These are phyloP conservation scores for Rhodamnia argentea DNA, from an alignment of 345 rosid genomes.

Conservation along the genomic window DNA sequence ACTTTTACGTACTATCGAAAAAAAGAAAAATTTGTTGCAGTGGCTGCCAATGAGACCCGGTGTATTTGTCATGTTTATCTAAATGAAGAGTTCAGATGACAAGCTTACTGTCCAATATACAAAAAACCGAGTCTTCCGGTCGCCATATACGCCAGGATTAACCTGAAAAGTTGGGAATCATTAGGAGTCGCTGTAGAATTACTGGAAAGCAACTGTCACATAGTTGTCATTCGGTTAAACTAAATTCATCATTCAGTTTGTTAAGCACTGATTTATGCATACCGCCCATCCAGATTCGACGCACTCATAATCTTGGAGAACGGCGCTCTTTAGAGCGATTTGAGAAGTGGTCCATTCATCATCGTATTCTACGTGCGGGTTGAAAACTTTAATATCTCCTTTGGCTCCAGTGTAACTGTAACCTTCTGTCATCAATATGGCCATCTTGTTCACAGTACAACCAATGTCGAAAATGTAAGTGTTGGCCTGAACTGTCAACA, in stretches of 20 bases:
- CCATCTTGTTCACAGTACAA: constrained; percentile 17
- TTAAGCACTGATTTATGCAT: neutral
- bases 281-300: constrained; percentile 53
- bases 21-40: neutral
- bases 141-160: constrained; percentile 44
- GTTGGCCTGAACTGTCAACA: neutral
- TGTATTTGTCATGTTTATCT: neutral
- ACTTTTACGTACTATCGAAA: neutral
- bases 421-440: constrained; percentile 32
- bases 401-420: constrained; percentile 34
- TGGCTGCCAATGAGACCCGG: neutral
- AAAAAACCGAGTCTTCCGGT: constrained; percentile 30
- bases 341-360: constrained; percentile 40
- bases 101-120: constrained; percentile 48
- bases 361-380: constrained; percentile 33
- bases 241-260: neutral
- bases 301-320: constrained; percentile 28
- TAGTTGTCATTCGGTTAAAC: neutral
- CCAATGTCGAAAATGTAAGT: neutral
- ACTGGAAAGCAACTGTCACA: neutral
- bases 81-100: neutral
- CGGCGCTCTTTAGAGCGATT: constrained; percentile 31
- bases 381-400: constrained; percentile 42
- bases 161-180: constrained; percentile 19
- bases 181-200: neutral